A percentile compares a stretch with the other conserved stretches of the same genome.
Conservation (phyloP, 1,284 basidiomycete species). For the Agaricales sp. region DNA sequence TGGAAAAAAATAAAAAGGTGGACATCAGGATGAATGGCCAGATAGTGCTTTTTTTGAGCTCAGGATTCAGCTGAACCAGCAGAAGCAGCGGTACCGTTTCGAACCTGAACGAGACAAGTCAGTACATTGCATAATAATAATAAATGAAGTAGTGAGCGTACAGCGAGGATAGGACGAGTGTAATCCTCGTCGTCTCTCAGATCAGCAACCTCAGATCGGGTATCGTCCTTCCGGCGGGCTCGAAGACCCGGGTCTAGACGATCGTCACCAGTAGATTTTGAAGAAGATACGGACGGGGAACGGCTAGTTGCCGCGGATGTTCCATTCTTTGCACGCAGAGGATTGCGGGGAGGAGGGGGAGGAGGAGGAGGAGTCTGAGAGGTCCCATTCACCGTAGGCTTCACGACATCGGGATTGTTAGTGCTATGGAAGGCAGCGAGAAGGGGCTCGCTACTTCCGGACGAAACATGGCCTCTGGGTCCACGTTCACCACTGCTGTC, state of each 20-base stretch:
- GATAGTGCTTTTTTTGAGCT: no score
- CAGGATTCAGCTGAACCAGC: no score
- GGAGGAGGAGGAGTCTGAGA: constrained; percentile 21
- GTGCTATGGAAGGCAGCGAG: constrained; percentile 31
- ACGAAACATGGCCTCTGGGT: constrained; percentile 26
- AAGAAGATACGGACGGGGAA: no score
- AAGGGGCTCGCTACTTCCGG: constrained; percentile 56
- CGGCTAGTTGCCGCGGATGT: no score
- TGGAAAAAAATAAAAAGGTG: no score
- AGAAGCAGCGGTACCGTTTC: no score
- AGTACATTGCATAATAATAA: no score
- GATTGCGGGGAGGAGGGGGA: constrained; percentile 40
- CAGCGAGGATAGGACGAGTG: constrained; percentile 47
- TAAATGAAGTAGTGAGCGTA: constrained; percentile 18
- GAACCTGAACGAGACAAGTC: no score
- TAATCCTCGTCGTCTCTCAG: constrained; percentile 46
- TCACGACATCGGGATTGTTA: constrained; percentile 11
- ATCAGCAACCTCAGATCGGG: constrained; percentile 22
- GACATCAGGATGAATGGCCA: no score
- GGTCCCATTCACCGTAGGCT: constrained; percentile 13
- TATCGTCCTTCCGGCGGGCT: constrained; percentile 23
- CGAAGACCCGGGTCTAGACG: constrained; percentile 34
- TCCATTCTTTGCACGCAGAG: no score
- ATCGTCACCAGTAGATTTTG: constrained; percentile 25
- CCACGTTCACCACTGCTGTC: constrained; percentile 15